Base-by-base conservation (phyloP, 495 filamentous ascomycete genomes). In the Podospora bellae-mahoneyi region DNA sequence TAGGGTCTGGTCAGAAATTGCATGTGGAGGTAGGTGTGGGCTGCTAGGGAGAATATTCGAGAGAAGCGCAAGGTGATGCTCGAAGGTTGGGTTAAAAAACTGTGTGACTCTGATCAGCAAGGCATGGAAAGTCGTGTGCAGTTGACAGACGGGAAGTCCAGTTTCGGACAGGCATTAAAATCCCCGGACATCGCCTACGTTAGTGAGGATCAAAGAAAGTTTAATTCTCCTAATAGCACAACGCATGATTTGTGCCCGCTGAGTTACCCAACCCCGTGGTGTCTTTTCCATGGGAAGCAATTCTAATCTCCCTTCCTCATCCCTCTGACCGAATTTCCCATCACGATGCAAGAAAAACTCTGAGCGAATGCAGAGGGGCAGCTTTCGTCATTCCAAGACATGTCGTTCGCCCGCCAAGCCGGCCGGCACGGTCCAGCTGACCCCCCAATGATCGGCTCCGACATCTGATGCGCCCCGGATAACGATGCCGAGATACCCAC, bases 391-490 rank as follows among this genome's bases (percentile, higher is more conserved):
- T 48, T 48, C 39, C 39, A 48, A 48, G 39, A 48, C 39, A 48
- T 48, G 39, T 16, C 55, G 55, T 58, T 7, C n/a, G n/a, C 3
- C 54, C 54, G 66, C 66, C 61, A 68, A 64, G 66, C 55, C 66
- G 61, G 61, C 16, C 62, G 27, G 53, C 26, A 55, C 55, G 66
- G 62, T 56, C 13, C 32, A 54, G 56, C 32, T 55, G 54, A 54
- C 61, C 60, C 55, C 53, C 54, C 66, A 57, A 34, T 18, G 34
- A 55, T 64, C 62, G 60, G 66, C 18, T 34, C 62, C 66, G 66
- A 56, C 26, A 54, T 19, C 27, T 34, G 26, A 61, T 16, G 26
- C 27, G 16, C 23, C 26, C 59, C 0, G 19, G 23, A 5, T 30
- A 30, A 30, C 59, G 23, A 30, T 30, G 59, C 26, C 26, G 30